These are phyloP conservation scores for Saturnispora hagleri DNA, from an alignment of 805 yeast species.

Conservation along the genomic window DNA sequence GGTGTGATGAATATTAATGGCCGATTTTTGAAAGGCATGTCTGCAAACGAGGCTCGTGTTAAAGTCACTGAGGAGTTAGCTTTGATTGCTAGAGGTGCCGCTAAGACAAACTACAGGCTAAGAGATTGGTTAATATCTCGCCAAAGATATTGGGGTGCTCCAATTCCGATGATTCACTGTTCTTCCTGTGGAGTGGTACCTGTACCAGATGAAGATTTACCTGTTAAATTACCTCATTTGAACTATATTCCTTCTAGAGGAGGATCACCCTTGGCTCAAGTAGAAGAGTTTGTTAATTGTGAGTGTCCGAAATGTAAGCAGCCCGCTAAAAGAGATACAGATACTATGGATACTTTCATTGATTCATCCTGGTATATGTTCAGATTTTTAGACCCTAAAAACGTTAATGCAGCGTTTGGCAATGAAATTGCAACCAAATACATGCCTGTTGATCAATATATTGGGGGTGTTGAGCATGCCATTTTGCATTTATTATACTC, in stretches of 20 bases:
- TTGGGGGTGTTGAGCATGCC: constrained; percentile 97
- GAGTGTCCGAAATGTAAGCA: constrained; percentile 74
- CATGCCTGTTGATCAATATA: constrained; percentile 83
- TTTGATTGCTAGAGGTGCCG: constrained; percentile 31
- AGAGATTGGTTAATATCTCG: constrained; percentile 94
- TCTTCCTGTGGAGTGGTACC: constrained; percentile 80
- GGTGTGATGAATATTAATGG: constrained; percentile 43
- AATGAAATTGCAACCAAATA: constrained; percentile 37
- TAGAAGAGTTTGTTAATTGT: constrained; percentile 61
- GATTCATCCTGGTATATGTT: constrained; percentile 96
- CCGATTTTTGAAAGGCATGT: constrained; percentile 43
- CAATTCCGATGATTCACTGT: constrained; percentile 92
- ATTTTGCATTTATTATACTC: constrained; percentile 83
- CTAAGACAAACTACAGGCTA: constrained; percentile 48
- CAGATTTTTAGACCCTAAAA: constrained; percentile 71
- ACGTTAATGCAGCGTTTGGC: constrained; percentile 45
- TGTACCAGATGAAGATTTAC: constrained; percentile 81
- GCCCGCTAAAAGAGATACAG: constrained; percentile 80
- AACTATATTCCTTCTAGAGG: constrained; percentile 35
- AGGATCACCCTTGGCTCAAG: constrained; percentile 61
- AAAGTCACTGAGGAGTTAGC: constrained; percentile 37
- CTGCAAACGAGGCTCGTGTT: constrained; percentile 41
- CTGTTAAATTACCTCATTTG: constrained; percentile 66
- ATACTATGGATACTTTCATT: constrained; percentile 98
- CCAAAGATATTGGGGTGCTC: constrained; percentile 98